Conservation (phyloP, 2,329 filamentous ascomycete species). For the Cladophialophora exuberans region DNA sequence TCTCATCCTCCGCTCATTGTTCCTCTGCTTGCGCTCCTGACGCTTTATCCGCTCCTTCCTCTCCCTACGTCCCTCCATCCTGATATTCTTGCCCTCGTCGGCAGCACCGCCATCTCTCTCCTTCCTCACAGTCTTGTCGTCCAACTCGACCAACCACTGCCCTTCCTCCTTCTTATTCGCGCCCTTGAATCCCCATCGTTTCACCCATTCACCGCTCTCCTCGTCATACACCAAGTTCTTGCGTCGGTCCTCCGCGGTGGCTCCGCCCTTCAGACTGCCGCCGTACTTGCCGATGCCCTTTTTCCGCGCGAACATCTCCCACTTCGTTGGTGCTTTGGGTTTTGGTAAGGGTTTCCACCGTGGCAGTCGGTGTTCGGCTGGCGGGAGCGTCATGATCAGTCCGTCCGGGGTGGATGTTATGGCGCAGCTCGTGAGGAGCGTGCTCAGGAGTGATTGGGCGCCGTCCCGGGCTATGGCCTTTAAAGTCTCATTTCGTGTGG, state of each 20-base stretch:
- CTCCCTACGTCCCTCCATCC: constrained; percentile 69
- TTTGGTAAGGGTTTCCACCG: constrained; percentile 90
- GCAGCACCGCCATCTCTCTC: constrained; percentile 55
- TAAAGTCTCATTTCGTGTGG: constrained; percentile 68
- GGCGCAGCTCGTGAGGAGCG: constrained; percentile 85
- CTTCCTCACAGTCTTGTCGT: constrained; percentile 73
- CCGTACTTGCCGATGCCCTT: constrained; percentile 90
- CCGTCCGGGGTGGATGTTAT: constrained; percentile 69
- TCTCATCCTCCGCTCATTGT: constrained; percentile 57
- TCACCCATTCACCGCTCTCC: constrained; percentile 81
- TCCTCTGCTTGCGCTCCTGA: constrained; percentile 69
- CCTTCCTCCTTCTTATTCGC: constrained; percentile 81
- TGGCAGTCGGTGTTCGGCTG: constrained; percentile 61
- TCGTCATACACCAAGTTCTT: constrained; percentile 83
- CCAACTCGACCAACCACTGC: constrained; percentile 91
- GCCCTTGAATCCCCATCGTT: constrained; percentile 93
- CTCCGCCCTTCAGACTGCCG: constrained; percentile 54
- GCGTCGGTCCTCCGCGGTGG: constrained; percentile 63
- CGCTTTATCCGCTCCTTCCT: constrained; percentile 65
- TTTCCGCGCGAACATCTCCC: constrained; percentile 94
- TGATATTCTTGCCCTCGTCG: constrained; percentile 59
- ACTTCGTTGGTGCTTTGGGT: constrained; percentile 83
- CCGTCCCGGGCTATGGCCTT: constrained; percentile 79
- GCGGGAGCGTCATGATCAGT: constrained; percentile 78
- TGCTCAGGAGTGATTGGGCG: constrained; percentile 89